These are phyloP conservation scores for Dryas alaskensis DNA, from an alignment of 306 rosid genomes.

Conservation along the genomic window DNA sequence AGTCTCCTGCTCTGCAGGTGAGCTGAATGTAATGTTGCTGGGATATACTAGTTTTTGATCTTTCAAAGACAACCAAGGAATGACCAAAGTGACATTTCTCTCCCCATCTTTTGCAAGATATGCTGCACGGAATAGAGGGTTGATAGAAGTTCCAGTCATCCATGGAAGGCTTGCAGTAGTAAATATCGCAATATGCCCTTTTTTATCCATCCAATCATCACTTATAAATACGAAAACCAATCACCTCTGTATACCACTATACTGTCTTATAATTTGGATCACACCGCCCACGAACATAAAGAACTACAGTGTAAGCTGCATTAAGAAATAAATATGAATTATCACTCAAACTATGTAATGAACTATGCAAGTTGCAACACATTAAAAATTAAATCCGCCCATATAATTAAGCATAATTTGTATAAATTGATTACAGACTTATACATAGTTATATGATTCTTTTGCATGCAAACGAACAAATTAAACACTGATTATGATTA, in stretches of 20 bases:
- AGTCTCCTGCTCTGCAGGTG: conserved; percentile 64
- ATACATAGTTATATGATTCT: background rate
- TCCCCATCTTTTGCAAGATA: conserved; percentile 66
- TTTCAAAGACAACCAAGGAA: conserved; percentile 86
- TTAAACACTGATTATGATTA: background rate
- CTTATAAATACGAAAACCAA: conserved; percentile 22
- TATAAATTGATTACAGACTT: background rate
- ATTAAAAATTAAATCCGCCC: background rate
- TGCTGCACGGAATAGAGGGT: conserved; percentile 92
- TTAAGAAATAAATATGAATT: background rate
- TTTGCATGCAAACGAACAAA: background rate
- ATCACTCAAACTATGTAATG: background rate
- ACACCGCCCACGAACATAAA: conserved; percentile 7
- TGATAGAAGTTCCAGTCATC: conserved; percentile 97
- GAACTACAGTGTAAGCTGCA: conserved; percentile 19
- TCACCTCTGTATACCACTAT: background rate
- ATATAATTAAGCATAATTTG: background rate
- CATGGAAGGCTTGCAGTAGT: conserved; percentile 99
- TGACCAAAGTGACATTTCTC: conserved; percentile 66
- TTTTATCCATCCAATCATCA: conserved; percentile 55
- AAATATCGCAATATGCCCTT: conserved; percentile 75
- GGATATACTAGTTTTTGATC: conserved; percentile 81
- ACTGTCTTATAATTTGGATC: conserved; percentile 11
- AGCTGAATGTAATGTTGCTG: conserved; percentile 56
- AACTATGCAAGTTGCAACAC: background rate